Evolutionary conservation across 129 eudicot genomes (phyloP).

Genomic region (Arctium lappa): DNA sequence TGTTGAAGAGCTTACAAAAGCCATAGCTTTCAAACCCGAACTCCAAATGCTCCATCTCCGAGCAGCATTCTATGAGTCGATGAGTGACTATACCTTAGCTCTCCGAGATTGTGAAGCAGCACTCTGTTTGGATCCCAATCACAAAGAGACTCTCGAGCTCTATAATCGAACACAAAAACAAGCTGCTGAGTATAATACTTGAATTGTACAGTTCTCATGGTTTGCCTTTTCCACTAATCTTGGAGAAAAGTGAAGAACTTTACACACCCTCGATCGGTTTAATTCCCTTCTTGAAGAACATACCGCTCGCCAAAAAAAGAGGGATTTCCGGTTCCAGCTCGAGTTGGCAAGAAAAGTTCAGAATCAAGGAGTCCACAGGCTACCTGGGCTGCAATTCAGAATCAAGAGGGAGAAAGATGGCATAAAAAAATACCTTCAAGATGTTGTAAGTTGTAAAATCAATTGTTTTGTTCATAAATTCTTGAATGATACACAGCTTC

Average conservation of each 20-base stretch:
- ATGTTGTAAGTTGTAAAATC: slow-evolving; percentile 23
- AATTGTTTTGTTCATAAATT: slow-evolving; percentile 27
- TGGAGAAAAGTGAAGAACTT: slow-evolving; percentile 7
- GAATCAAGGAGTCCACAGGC: slow-evolving; percentile 5
- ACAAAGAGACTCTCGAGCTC: slow-evolving; percentile 70
- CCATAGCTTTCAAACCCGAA: slow-evolving; percentile 76
- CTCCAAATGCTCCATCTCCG: slow-evolving; percentile 90
- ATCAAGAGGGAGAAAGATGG: slow-evolving; percentile 1
- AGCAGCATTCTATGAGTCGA: slow-evolving; percentile 85
- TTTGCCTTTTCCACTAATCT: not conserved
- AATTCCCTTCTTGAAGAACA: not conserved
- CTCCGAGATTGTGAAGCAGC: slow-evolving; percentile 81
- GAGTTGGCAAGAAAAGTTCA: not conserved
- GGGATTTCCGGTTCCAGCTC: not conserved
- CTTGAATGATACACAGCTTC: slow-evolving; percentile 12
- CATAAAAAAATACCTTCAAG: not conserved
- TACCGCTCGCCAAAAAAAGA: not conserved
- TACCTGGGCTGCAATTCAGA: not conserved
- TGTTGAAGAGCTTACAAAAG: slow-evolving; percentile 74
- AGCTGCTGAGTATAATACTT: slow-evolving; percentile 31
- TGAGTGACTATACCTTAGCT: slow-evolving; percentile 54
- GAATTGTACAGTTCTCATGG: slow-evolving; percentile 15
- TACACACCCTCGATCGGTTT: not conserved
- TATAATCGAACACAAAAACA: slow-evolving; percentile 49
- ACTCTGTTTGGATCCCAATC: slow-evolving; percentile 78